Evolutionary conservation across 306 rosid species (phyloP), one percentile per base, ranked within the genome.

Genomic region (Quercus cerris): DNA sequence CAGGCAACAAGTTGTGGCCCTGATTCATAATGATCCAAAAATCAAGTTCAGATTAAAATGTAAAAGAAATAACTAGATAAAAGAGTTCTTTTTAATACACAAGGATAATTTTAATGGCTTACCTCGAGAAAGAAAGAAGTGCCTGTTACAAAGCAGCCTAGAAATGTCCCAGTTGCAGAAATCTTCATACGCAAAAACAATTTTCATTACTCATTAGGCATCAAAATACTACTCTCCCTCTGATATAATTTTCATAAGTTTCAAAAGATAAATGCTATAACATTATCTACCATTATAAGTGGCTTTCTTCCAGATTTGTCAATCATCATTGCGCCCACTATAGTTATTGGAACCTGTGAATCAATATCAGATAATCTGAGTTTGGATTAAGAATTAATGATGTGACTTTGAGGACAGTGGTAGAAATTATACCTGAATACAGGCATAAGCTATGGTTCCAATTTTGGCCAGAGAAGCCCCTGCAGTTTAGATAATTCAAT

Each of bases 81-180:
- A 56, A 17, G 18, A 74, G 4, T 64, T 5, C 27, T 15, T 28
- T 15, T 41, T 20, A 41, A 17, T 30, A 66, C 46, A 66, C 49
- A 33, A 0, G 22, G 41, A 9, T 19, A 6, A 4, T 28, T 51
- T 77, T 28, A 27, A 74, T 58, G 31, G 49, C 17, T 28, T n/a
- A 76, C 89, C 84, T 85, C 84, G 55, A 81, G 81, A 41, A 87
- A 58, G 81, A 90, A 90, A 49, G 90, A 83, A 80, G 75, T 52
- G 81, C 89, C 91, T 5, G 88, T 85, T 15, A 85, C 74, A 74
- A 85, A 70, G 78, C 90, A 85, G 46, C 88, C 93, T 17, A 82
- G 72, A 52, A 84, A 85, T 70, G 89, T 85, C 28, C 91, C 93
- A 27, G 77, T 70, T 57, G 90, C 93, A 12, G 91, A 90, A 56